Percentiles rank a stretch among this genome's conserved stretches.
These are phyloP conservation scores for Alnus rubra DNA, from an alignment of 306 rosid genomes.

Conservation along the genomic window DNA sequence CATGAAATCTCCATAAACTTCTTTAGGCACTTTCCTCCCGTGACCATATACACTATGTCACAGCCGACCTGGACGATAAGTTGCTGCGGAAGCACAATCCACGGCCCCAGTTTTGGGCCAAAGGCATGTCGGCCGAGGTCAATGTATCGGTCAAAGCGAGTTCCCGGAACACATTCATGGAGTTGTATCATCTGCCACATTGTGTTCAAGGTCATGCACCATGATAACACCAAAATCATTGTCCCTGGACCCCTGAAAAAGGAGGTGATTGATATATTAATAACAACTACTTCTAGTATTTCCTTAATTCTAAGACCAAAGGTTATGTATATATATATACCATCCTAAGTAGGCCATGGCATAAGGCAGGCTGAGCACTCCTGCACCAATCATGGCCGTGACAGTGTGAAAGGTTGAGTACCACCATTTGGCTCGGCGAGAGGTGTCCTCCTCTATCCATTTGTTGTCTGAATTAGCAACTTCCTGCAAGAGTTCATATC, in stretches of 20 bases:
- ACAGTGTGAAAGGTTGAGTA: constrained; percentile 90
- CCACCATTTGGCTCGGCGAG: constrained; percentile 90
- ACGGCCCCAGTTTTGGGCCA: constrained; percentile 80
- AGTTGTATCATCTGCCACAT: constrained; percentile 98
- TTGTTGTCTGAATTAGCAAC: constrained; percentile 35
- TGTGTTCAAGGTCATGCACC: constrained; percentile 86
- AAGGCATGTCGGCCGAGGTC: constrained; percentile 91
- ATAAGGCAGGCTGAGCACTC: constrained; percentile 87
- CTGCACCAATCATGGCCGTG: constrained; percentile 97
- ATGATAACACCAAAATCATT: constrained; percentile 54
- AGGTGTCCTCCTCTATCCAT: constrained; percentile 57
- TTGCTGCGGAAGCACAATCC: constrained; percentile 93
- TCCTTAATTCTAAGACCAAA: too few species aligned
- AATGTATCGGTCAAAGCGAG: constrained; percentile 74
- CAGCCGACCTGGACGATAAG: constrained; percentile 92
- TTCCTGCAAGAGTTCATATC: constrained; percentile 41
- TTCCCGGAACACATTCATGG: constrained; percentile 91
- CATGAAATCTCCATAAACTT: constrained; percentile 91
- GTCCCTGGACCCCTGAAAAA: constrained; percentile 87
- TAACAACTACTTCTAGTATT: too few species aligned
- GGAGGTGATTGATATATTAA: neutral
- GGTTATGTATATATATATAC: constrained; percentile 36
- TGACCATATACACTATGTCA: constrained; percentile 88
- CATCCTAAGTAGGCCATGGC: constrained; percentile 98
- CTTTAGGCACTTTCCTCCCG: constrained; percentile 86